Conservation (phyloP, 805 yeast species). For the Zygotorulaspora danielsina region DNA sequence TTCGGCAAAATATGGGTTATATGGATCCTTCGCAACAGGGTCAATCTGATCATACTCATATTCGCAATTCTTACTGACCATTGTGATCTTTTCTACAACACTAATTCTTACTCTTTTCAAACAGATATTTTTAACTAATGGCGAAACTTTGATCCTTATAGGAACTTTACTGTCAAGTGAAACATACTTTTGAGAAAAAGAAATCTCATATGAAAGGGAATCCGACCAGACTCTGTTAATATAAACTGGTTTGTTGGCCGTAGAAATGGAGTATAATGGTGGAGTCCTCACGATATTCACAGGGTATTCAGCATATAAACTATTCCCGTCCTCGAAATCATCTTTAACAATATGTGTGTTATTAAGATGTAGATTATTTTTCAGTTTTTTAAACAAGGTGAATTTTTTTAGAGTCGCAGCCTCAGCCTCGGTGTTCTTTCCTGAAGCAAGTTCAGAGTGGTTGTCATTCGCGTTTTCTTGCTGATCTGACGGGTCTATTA, state of each 20-base stretch:
- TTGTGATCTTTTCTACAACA: constrained; percentile 61
- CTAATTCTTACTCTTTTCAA: constrained; percentile 63
- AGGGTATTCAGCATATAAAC: constrained; percentile 32
- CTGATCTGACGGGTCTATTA: constrained; percentile 5
- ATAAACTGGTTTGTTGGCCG: constrained; percentile 65
- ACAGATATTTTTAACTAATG: constrained; percentile 56
- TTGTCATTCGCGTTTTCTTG: constrained; percentile 2
- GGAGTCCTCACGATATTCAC: constrained; percentile 40
- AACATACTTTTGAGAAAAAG: constrained; percentile 66
- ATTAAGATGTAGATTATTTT: constrained; percentile 22
- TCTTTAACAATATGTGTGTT: constrained; percentile 9
- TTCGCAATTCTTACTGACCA: constrained; percentile 51
- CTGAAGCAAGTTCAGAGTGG: constrained; percentile 5
- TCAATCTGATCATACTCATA: constrained; percentile 52
- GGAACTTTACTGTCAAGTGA: constrained; percentile 57
- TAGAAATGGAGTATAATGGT: constrained; percentile 37
- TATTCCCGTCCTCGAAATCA: constrained; percentile 6
- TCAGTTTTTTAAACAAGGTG: constrained; percentile 28
- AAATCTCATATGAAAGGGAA: constrained; percentile 62
- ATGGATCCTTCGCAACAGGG: constrained; percentile 30
- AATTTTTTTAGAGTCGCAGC: constrained; percentile 8
- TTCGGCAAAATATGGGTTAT: constrained; percentile 33
- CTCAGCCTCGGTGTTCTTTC: constrained; percentile 15
- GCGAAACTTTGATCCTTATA: constrained; percentile 61
- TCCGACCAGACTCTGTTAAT: constrained; percentile 75